A percentile compares a stretch with the other conserved stretches of the same genome.
These are phyloP conservation scores for Erysiphe neolycopersici DNA, from an alignment of 2,329 filamentous ascomycete species.

Conservation along the genomic window DNA sequence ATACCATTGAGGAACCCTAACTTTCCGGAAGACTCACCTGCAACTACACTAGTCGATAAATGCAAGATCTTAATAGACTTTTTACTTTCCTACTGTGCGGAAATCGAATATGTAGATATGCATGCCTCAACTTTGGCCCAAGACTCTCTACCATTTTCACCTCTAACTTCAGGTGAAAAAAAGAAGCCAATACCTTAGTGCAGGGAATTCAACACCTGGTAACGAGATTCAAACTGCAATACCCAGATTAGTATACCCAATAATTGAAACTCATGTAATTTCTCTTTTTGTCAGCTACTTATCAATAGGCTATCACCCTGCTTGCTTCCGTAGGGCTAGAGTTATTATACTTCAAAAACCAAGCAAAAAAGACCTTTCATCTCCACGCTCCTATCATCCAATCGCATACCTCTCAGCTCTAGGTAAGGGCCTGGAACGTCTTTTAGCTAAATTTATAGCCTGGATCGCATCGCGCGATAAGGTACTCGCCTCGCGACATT, in stretches of 20 bases:
- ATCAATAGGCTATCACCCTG: neutral
- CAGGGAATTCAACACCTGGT: neutral
- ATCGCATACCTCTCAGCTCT: neutral
- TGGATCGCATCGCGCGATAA: no score
- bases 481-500: no score
- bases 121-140: neutral
- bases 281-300: neutral
- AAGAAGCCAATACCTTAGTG: no score
- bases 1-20: neutral
- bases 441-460: neutral
- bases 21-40: neutral
- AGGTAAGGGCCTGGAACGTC: no score
- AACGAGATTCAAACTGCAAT: neutral
- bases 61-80: neutral
- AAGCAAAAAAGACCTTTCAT: neutral
- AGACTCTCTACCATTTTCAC: neutral
- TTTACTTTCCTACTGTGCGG: neutral
- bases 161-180: neutral
- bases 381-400: neutral
- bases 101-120: neutral
- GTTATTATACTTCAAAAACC: neutral
- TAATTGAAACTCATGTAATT: neutral
- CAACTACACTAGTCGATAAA: neutral
- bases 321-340: neutral
- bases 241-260: neutral